A percentile compares a stretch with the other conserved stretches of the same genome.
Evolutionary conservation across 2,329 filamentous ascomycete genomes (phyloP).

Genomic region (Pyrenophora tritici-repentis): DNA sequence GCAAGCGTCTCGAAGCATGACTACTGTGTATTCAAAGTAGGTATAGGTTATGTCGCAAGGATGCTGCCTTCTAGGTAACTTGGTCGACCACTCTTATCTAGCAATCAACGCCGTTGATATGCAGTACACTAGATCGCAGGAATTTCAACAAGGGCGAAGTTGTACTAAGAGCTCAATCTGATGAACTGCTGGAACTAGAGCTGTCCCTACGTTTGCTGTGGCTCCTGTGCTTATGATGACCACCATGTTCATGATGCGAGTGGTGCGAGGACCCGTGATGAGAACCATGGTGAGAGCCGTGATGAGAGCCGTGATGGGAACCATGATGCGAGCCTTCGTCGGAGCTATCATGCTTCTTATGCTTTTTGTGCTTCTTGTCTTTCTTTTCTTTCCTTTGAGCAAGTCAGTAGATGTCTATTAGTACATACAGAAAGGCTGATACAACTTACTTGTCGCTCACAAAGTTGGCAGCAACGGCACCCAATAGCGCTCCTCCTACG

Average conservation of each 20-base stretch:
- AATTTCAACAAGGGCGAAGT: neutral
- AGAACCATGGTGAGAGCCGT: conserved; percentile 35
- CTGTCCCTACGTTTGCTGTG: conserved; percentile 40
- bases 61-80: too few relatives aligned
- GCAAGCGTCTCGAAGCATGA: too few relatives aligned
- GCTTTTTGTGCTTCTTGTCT: conserved; percentile 40
- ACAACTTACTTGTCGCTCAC: conserved; percentile 51
- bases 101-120: too few relatives aligned
- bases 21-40: too few relatives aligned
- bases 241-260: neutral
- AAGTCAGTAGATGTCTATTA: neutral
- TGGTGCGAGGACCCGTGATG: conserved; percentile 21
- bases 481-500: conserved; percentile 57
- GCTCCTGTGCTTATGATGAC: conserved; percentile 32
- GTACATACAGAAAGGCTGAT: neutral
- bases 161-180: conserved; percentile 31
- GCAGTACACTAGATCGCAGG: too few relatives aligned
- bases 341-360: conserved; percentile 44
- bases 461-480: conserved; percentile 61
- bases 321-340: conserved; percentile 35
- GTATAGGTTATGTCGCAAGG: too few relatives aligned
- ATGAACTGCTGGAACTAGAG: conserved; percentile 44
- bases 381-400: conserved; percentile 38
- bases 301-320: conserved; percentile 27
- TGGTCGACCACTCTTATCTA: too few relatives aligned